Evolutionary conservation across 495 filamentous ascomycete species (phyloP).

Genomic region (Daldinia bambusicola): DNA sequence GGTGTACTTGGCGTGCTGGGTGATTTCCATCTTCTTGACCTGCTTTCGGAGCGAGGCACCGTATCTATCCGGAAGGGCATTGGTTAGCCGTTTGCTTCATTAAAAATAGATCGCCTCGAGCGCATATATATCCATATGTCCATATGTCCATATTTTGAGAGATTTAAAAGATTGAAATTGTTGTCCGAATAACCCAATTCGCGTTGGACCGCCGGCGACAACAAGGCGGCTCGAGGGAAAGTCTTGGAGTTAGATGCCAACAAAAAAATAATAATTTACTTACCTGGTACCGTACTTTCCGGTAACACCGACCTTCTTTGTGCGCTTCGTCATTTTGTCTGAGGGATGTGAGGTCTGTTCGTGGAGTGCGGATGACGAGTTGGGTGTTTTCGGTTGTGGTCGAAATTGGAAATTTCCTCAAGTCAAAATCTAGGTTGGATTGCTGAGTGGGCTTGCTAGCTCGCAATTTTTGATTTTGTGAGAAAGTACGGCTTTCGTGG

Average conservation of each 20-base stretch:
- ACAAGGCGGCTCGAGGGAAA: conserved; percentile 12
- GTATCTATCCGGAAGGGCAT: conserved; percentile 66
- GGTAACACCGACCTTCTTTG: conserved; percentile 94
- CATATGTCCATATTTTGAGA: neutral
- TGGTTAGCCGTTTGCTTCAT: conserved; percentile 12
- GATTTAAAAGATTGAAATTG: neutral
- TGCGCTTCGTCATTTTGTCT: conserved; percentile 94
- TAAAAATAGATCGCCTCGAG: neutral
- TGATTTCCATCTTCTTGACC: conserved; percentile 99
- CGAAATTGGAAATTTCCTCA: conserved; percentile 28
- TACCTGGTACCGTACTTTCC: conserved; percentile 71
- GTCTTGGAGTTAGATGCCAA: conserved; percentile 16
- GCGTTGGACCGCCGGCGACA: conserved; percentile 1
- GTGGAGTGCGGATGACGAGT: conserved; percentile 50
- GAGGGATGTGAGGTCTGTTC: conserved; percentile 48
- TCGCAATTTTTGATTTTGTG: conserved; percentile 32
- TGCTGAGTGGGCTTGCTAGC: conserved; percentile 24
- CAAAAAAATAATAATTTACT: conserved; percentile 42
- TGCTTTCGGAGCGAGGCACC: conserved; percentile 99
- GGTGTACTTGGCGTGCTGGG: conserved; percentile 92
- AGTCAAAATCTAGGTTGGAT: conserved; percentile 25
- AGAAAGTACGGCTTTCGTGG: conserved; percentile 17
- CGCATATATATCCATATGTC: neutral
- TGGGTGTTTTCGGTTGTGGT: conserved; percentile 30
- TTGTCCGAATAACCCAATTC: neutral